A percentile compares a stretch with the other conserved stretches of the same genome.
These are phyloP conservation scores for Globisporangium canariense DNA, from an alignment of 352 stramenopile species.

Conservation along the genomic window DNA sequence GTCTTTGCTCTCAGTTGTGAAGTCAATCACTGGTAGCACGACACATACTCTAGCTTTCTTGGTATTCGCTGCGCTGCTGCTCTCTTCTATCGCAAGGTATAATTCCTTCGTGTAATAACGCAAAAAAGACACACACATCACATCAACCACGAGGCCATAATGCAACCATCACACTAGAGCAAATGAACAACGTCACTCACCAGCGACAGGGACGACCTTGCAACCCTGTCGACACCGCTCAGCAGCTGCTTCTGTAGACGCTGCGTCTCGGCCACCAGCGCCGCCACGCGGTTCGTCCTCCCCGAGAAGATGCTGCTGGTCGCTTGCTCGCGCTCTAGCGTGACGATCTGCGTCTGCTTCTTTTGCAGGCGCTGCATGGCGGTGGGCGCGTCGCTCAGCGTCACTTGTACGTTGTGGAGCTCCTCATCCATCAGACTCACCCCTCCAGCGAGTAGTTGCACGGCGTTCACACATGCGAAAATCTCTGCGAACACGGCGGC, in stretches of 20 bases:
- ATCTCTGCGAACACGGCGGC: not conserved
- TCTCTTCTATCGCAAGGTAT: too few relatives aligned
- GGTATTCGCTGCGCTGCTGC: too few relatives aligned
- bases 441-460: not conserved
- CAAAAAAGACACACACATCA: too few relatives aligned
- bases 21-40: too few relatives aligned
- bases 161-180: too few relatives aligned
- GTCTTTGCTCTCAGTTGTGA: not conserved
- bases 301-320: not conserved
- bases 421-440: not conserved
- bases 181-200: not conserved
- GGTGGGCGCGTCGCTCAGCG: not conserved
- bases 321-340: conserved; percentile 1
- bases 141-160: too few relatives aligned
- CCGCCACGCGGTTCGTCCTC: not conserved
- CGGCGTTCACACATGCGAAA: not conserved
- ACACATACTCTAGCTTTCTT: too few relatives aligned
- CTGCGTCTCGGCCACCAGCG: not conserved
- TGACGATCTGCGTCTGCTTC: not conserved
- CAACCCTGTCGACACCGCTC: not conserved
- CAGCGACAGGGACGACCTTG: too few relatives aligned
- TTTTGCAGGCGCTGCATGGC: not conserved
- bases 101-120: too few relatives aligned
- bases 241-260: not conserved
- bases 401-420: not conserved